These are phyloP conservation scores for Lophiostoma macrostomum DNA, from an alignment of 495 filamentous ascomycete species.

Conservation along the genomic window DNA sequence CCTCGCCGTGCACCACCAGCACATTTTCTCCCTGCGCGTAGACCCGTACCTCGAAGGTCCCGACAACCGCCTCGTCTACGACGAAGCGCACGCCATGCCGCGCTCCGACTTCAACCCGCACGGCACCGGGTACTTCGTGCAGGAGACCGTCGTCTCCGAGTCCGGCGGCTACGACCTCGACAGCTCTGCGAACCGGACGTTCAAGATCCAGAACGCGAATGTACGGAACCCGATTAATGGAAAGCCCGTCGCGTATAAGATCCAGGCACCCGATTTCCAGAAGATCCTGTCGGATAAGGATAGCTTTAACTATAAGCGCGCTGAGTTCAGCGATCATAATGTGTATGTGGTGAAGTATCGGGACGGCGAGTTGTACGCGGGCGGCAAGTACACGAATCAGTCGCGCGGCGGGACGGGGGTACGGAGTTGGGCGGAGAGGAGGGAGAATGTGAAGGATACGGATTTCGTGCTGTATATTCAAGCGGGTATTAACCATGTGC, in stretches of 20 bases:
- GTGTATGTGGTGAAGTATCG: conserved; percentile 77
- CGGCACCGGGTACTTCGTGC: conserved; percentile 69
- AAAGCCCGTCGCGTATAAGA: conserved; percentile 75
- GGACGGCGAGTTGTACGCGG: conserved; percentile 77
- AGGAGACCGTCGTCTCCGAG: conserved; percentile 57
- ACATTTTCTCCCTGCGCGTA: conserved; percentile 84
- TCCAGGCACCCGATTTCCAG: conserved; percentile 71
- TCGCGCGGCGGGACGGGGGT: conserved; percentile 59
- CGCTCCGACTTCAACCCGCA: conserved; percentile 75
- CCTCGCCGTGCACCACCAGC: conserved; percentile 74
- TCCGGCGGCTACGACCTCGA: conserved; percentile 66
- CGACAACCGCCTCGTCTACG: conserved; percentile 65
- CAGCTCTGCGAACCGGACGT: conserved; percentile 60
- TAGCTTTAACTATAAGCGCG: conserved; percentile 66
- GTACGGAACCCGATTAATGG: conserved; percentile 64
- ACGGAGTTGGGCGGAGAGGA: conserved; percentile 42
- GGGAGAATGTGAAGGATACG: conserved; percentile 43
- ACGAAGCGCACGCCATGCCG: conserved; percentile 71
- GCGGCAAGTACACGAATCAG: conserved; percentile 86
- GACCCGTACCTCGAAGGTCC: conserved; percentile 80
- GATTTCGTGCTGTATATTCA: conserved; percentile 48
- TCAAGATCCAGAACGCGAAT: conserved; percentile 74
- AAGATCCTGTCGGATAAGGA: conserved; percentile 70
- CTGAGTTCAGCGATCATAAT: conserved; percentile 78
- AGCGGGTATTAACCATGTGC: conserved; percentile 46